Evolutionary conservation across 805 yeast genomes (phyloP), one percentile per base, ranked within the genome.

Genomic region (Clavispora asparagi): DNA sequence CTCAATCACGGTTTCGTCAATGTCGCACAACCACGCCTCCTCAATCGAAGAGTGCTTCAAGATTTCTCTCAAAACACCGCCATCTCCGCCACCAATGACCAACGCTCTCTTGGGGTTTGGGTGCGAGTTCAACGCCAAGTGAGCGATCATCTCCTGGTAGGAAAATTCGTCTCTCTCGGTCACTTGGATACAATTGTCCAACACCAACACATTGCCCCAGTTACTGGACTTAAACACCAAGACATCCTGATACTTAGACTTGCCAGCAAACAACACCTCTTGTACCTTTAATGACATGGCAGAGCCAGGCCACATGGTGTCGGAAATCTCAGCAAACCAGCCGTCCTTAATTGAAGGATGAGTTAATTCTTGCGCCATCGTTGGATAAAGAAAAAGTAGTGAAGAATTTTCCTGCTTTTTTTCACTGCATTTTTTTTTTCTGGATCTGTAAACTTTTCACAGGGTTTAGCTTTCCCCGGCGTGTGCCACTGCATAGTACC

Each of bases 291-390:
- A 76, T 43, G 90, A 80, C 94, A 94, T 84, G 57, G 97, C 98
- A 77, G 91, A 96, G 55, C 99, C 99, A 28, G 99, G 98, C 95
- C 97, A 92, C 88, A 89, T 86, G 64, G 95, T 87, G 68, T 91
- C 88, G 56, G 96, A 87, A 66, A 87, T 77, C 70, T 92, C 99
- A 60, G 92, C 83, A 74, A 92, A 92, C 99, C 99, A 92, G 62
- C 97, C 97, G 69, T 94, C 90, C 64, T 77, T 76, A 60, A 78
- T 70, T 44, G 78, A 65, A 31, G 83, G 83, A 67, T 79, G 83
- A 40, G 82, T 65, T 49, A 78, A 70, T 64, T 71, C 71, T 53
- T 61, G 41, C 44, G 63, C 54, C 56, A 54, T 48, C 42, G 35
- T 46, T 14, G 11, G 25, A 19, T 35, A 16, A 29, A 29, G 36